These are phyloP conservation scores for Gastrolobium villosum DNA, from an alignment of 306 rosid genomes.

Conservation along the genomic window DNA sequence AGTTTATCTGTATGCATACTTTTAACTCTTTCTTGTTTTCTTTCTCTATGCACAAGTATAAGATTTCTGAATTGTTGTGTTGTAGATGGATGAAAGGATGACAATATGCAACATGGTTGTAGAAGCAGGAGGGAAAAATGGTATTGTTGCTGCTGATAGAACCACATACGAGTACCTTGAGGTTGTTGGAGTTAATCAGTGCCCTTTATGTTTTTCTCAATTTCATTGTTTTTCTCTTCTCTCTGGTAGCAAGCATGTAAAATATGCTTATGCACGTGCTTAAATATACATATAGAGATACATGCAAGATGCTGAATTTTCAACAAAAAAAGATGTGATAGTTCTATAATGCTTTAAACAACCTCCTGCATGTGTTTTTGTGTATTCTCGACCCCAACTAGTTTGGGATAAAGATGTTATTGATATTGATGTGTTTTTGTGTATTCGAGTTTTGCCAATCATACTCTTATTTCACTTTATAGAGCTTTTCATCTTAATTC, in stretches of 20 bases:
- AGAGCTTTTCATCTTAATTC: neutral
- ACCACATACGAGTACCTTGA: constrained; percentile 87
- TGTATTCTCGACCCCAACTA: too few relatives aligned
- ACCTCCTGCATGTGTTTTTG: neutral
- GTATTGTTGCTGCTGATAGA: constrained; percentile 77
- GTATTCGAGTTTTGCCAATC: neutral
- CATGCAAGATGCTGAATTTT: constrained; percentile 13
- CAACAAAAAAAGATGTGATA: neutral
- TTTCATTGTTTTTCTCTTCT: constrained; percentile 13
- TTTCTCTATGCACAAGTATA: constrained; percentile 13
- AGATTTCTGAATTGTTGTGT: constrained; percentile 15
- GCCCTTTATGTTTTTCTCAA: neutral
- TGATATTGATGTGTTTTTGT: neutral
- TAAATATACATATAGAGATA: neutral
- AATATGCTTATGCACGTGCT: neutral
- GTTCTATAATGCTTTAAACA: constrained; percentile 27
- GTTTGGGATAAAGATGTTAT: too few relatives aligned
- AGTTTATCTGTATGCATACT: constrained; percentile 68
- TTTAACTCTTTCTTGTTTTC: neutral
- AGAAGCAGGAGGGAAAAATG: constrained; percentile 94
- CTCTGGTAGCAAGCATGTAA: neutral
- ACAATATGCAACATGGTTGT: constrained; percentile 94
- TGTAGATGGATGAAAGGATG: constrained; percentile 93
- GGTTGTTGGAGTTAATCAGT: constrained; percentile 57
- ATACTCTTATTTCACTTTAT: neutral